phyloP scores from a whole-genome alignment of 768 basidiomycete species.

The Hemileccinum impolitum region DNA sequence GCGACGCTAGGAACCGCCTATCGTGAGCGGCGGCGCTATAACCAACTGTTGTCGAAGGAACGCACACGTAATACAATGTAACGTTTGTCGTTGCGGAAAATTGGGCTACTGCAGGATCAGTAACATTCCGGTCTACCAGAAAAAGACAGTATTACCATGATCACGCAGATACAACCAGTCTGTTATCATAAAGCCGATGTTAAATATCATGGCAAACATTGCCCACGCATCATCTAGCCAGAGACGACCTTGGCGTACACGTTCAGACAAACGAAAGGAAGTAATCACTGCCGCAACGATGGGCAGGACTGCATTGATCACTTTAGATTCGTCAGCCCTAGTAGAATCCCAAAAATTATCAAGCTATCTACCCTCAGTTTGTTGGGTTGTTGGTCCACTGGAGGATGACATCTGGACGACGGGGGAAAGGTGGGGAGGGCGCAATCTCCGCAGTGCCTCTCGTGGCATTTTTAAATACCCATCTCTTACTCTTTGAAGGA shows the following conservation, averaged over 20 bases:
- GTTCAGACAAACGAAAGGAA: conserved; percentile 3
- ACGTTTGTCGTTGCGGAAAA: neutral
- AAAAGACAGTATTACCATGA: neutral
- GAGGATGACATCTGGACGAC: neutral
- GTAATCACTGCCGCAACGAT: conserved; percentile 1
- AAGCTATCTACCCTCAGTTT: neutral
- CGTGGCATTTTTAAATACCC: too few species aligned
- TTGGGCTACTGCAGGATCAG: neutral
- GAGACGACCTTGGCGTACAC: conserved; percentile 2
- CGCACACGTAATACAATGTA: conserved; percentile 4
- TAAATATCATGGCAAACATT: neutral
- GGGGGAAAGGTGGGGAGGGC: too few species aligned
- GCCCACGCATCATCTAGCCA: conserved; percentile 6
- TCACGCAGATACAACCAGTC: conserved; percentile 4
- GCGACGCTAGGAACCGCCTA: neutral
- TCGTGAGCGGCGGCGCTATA: neutral
- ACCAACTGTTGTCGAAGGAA: neutral
- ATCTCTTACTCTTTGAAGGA: too few species aligned
- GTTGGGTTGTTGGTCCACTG: conserved; percentile 2
- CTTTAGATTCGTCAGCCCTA: neutral
- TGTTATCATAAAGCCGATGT: neutral
- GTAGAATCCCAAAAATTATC: too few species aligned
- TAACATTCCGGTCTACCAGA: neutral
- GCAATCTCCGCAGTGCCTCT: too few species aligned
- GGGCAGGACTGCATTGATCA: conserved; percentile 1